Percentiles rank a stretch among this genome's conserved stretches.
Evolutionary conservation across 1,284 basidiomycete genomes (phyloP).

Genomic region (Tylopilus sp.): DNA sequence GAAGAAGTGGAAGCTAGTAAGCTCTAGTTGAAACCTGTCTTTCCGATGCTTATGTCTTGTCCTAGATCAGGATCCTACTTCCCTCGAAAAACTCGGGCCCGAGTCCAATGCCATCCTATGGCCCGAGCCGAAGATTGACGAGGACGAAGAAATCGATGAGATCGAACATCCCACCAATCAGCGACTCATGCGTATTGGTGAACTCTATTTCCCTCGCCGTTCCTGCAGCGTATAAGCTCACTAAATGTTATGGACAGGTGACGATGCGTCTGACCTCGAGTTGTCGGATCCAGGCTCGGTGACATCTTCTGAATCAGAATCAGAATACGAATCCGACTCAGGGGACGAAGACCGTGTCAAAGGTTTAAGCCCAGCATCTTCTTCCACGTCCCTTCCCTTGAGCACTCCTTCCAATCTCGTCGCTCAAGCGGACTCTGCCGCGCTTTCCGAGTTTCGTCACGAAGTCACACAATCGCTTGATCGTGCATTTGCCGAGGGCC

Average conservation of each 20-base stretch:
- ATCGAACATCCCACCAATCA: slow-evolving; percentile 60
- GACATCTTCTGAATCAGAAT: slow-evolving; percentile 37
- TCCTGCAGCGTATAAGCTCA: slow-evolving; percentile 2
- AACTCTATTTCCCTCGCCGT: slow-evolving; percentile 4
- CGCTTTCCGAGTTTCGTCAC: slow-evolving; percentile 67
- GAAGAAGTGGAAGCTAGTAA: slow-evolving; percentile 63
- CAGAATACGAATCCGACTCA: slow-evolving; percentile 30
- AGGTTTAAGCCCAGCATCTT: slow-evolving; percentile 41
- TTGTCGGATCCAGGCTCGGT: slow-evolving; percentile 56
- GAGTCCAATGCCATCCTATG: slow-evolving; percentile 69
- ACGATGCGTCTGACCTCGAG: slow-evolving; percentile 56
- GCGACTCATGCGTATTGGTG: slow-evolving; percentile 69
- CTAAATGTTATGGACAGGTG: slow-evolving; percentile 42
- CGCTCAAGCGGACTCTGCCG: slow-evolving; percentile 40
- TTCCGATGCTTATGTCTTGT: slow-evolving; percentile 11
- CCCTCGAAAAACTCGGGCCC: slow-evolving; percentile 48
- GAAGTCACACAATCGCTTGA: slow-evolving; percentile 82
- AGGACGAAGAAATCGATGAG: slow-evolving; percentile 60
- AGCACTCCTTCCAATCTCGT: slow-evolving; percentile 36
- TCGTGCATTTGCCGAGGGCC: slow-evolving; percentile 86
- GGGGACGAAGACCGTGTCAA: slow-evolving; percentile 31
- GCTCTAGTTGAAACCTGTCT: slow-evolving; percentile 17
- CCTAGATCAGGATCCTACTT: slow-evolving; percentile 41
- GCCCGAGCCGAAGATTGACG: slow-evolving; percentile 52
- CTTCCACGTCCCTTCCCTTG: slow-evolving; percentile 38